Evolutionary conservation across 2,329 filamentous ascomycete species (phyloP), one percentile per base, ranked within the genome.

Genomic region (Chaetomiaceae sp.): DNA sequence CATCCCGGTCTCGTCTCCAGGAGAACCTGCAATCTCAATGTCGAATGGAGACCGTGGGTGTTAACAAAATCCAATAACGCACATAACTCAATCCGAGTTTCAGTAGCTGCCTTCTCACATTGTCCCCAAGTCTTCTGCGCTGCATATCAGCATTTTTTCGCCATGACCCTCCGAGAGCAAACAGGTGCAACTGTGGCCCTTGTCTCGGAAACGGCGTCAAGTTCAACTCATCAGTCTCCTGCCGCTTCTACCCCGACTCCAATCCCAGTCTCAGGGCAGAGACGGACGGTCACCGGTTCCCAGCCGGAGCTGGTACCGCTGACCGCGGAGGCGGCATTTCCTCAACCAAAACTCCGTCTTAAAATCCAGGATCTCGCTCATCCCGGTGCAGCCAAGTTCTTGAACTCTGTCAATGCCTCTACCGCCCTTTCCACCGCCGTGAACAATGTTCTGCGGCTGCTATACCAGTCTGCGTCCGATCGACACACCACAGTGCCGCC

Each of bases 351-450:
- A 56, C 70, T 84, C 39, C 76, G 78, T 15, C 70, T 84, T 39
- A 72, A 81, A 58, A 64, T 82, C 54, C 72, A 74, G 39, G 77
- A 84, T 58, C 67, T 83, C 48, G 60, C 62, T 43, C 76, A 82
- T 65, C 65, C 75, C 1, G 87, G 84, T 46, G 68, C 83, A 5
- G 62, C 69, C 26, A 68, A 79, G 51, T 94, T 95, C 65, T 78
- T 95, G 48, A 65, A 68, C 42, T 69, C 81, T 32, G 68, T 88
- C 52, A 76, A 86, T 60, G 75, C 83, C 44, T 68, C 79, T 30
- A 67, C 72, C 15, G 76, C 83, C 42, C 70, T 95, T 35, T 67
- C 77, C 42, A 65, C 69, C 11, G 81, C 85, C 47, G 76, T 90
- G 26, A 64, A 74, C 40, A 76, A 78, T 52, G 88, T 96, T 14